Conservation (phyloP, 108 stramenopile genomes). For the Fragilaria radians region DNA sequence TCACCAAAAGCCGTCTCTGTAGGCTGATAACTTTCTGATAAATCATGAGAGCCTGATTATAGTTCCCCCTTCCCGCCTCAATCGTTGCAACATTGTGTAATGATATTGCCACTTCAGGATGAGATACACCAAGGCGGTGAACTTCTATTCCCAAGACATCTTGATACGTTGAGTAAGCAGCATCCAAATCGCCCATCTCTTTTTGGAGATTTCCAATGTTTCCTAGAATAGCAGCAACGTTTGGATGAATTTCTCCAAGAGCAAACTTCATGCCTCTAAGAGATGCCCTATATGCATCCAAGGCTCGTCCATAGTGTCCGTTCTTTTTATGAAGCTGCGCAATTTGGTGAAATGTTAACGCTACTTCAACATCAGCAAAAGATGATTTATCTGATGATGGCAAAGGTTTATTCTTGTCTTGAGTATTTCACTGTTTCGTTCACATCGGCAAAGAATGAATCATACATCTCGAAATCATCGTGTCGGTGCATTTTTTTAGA, state of each 20-base stretch:
- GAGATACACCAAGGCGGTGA: slow-evolving; percentile 69
- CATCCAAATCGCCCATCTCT: slow-evolving; percentile 77
- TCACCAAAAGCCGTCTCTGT: slow-evolving; percentile 66
- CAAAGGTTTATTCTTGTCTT: slow-evolving; percentile 6
- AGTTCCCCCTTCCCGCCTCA: slow-evolving; percentile 77
- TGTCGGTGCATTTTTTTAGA: no score
- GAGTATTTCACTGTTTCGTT: slow-evolving; percentile 8
- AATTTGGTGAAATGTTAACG: slow-evolving; percentile 77
- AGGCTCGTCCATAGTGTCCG: slow-evolving; percentile 44
- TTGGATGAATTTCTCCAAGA: slow-evolving; percentile 60
- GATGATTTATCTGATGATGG: not conserved
- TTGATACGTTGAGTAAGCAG: slow-evolving; percentile 73
- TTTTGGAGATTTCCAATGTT: slow-evolving; percentile 84
- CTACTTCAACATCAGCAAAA: slow-evolving; percentile 60
- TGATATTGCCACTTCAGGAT: slow-evolving; percentile 81
- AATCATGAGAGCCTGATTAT: slow-evolving; percentile 50
- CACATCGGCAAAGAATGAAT: slow-evolving; percentile 41
- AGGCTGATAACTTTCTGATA: slow-evolving; percentile 68
- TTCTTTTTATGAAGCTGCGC: slow-evolving; percentile 60
- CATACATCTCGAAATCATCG: slow-evolving; percentile 35
- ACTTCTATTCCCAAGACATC: slow-evolving; percentile 84
- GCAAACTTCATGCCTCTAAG: slow-evolving; percentile 77
- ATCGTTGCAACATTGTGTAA: slow-evolving; percentile 87
- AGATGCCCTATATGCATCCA: slow-evolving; percentile 66
- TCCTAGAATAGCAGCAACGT: slow-evolving; percentile 75